Evolutionary conservation across 1,284 basidiomycete species (phyloP).

Genomic region (Ceratobasidium sp.): DNA sequence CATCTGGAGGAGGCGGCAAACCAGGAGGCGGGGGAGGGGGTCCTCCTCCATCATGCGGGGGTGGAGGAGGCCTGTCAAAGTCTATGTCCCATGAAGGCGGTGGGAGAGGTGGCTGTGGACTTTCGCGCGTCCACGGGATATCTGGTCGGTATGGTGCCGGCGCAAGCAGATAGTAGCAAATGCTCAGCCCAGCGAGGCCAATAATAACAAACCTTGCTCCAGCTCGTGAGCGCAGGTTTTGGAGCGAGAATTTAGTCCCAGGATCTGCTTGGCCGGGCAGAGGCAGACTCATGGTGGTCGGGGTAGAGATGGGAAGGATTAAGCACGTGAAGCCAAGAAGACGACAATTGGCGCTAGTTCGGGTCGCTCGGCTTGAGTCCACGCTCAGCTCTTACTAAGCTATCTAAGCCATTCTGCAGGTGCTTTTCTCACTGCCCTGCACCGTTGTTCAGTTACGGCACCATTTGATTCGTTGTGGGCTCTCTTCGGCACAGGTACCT

Average conservation of each 20-base stretch:
- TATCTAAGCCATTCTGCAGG: neutral
- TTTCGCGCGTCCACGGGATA: constrained; percentile 28
- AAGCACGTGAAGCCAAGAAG: constrained; percentile 17
- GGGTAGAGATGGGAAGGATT: neutral
- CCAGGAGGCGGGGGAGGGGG: no score
- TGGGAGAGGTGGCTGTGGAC: neutral
- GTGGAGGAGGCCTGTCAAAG: constrained; percentile 30
- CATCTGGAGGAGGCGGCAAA: neutral
- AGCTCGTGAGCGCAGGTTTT: constrained; percentile 31
- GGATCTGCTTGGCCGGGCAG: constrained; percentile 17
- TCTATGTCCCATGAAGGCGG: constrained; percentile 36
- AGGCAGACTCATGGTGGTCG: constrained; percentile 41
- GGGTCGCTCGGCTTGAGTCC: neutral
- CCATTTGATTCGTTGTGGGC: neutral
- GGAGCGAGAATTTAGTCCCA: constrained; percentile 18
- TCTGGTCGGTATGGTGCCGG: constrained; percentile 37
- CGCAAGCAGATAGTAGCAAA: constrained; percentile 29
- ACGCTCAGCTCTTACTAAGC: neutral
- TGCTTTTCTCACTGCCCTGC: constrained; percentile 2
- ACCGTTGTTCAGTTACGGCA: neutral
- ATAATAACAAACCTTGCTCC: constrained; percentile 32
- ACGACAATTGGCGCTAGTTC: neutral
- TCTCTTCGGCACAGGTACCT: constrained; percentile 11
- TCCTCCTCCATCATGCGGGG: constrained; percentile 8
- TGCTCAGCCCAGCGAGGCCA: constrained; percentile 14